Base-by-base conservation (phyloP, 176 grass and related monocot species). In the Otatea glauca region DNA sequence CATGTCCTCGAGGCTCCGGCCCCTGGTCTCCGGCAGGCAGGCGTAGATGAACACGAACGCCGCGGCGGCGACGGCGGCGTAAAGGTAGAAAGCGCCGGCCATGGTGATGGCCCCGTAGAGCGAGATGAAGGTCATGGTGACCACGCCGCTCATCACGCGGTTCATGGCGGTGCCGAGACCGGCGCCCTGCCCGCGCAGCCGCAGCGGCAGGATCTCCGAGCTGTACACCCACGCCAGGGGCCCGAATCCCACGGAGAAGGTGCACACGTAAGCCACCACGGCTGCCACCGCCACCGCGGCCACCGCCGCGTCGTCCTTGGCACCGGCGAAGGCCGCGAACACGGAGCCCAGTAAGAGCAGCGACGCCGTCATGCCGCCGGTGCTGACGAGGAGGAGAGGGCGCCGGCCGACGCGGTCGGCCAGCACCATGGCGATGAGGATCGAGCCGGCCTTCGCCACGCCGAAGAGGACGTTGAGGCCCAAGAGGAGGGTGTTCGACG, bases 91-190 rank as follows among this genome's bases (percentile, higher is more conserved):
- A n/a, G 84, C 77, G 3, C 93, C 90, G 0, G 90, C 88, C 65
- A 95, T 90, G 5, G 88, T 92, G 84, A 95, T 70, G 15, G 70
- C 85, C 48, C 89, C 59, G 56, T 95, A 95, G 62, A 95, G 93
- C 77, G 93, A 92, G 72, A 95, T 90, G 82, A 95, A 95, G 49
- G 88, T 95, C 93, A 92, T 90, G 70, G 83, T 90, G 21, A 95
- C 82, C 1, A 84, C 76, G 34, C 82, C 90, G 43, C 90, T 90
- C 48, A 86, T 74, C 32, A 82, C 16, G 42, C 90, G 81, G 81
- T 95, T 95, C 88, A 92, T 85, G 54, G 86, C 93, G n/a, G 90
- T 88, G 77, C 88, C 88, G 68, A 88, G 68, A 17, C 90, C 91
- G 53, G 85, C 88, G 51, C 93, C 93, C 68, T 90, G 90, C 12